Evolutionary conservation across 257 asterid species (phyloP), one percentile per base, ranked within the genome.

Genomic region (Echites panduratus): DNA sequence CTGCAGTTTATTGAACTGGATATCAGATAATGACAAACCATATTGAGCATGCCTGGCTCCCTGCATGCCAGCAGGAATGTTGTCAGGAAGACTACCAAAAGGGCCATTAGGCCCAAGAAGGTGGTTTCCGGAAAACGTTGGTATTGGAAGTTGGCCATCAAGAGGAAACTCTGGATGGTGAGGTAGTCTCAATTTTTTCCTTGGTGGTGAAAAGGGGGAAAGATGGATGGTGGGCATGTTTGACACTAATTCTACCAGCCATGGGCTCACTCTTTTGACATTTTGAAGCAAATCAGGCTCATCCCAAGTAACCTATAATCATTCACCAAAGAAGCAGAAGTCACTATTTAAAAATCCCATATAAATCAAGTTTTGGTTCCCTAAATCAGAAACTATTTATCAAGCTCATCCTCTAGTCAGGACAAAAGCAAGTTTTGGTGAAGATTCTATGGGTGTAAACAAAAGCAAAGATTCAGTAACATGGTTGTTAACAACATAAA

Each of bases 11-110:
- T 79, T 85, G 78, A 81, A 70, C 59, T 87, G 93, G 77, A 78
- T 76, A 78, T 87, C 88, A 29, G 98, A 79, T 77, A 84, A 74
- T 8, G 97, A 79, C 71, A 89, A 73, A 78, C 89, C 91, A 63
- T 84, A 86, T 82, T 80, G 96, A 82, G 90, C 87, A 75, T 93
- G 98, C 98, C 98, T 93, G 98, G 98, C 98, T 89, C 95, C 95
- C 95, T 88, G 98, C 93, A 93, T 93, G 98, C 97, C 96, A 83
- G 97, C 96, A 87, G 96, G 91, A 84, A 85, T 85, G 79, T 78
- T 87, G 87, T 84, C 87, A 12, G 87, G 85, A 69, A 84, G 87
- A 85, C 83, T 82, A 72, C 93, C 82, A 20, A 85, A 86, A 40
- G 90, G 96, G 81, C 75, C 79, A 52, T 66, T 79, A 5, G 87